These are phyloP conservation scores for Silene coronaria DNA, from an alignment of 179 eudicot species.

Conservation along the genomic window DNA sequence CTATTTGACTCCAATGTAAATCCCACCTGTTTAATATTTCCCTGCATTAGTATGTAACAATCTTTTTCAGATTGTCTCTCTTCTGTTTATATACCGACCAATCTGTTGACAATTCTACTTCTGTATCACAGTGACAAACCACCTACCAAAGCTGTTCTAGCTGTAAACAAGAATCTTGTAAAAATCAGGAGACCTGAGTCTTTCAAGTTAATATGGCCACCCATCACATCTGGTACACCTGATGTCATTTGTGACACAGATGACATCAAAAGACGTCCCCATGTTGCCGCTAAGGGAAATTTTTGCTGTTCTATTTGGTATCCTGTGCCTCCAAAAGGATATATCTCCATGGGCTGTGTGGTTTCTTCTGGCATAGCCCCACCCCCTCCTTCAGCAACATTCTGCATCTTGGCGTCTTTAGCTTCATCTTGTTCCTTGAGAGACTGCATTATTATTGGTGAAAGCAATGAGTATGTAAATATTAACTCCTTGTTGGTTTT, in stretches of 20 bases:
- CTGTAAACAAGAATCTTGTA: constrained; percentile 83
- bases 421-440: constrained; percentile 78
- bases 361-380: constrained; percentile 68
- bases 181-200: constrained; percentile 81
- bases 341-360: constrained; percentile 91
- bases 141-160: constrained; percentile 86
- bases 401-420: constrained; percentile 69
- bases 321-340: constrained; percentile 91
- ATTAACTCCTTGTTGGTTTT: background rate
- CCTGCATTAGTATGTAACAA: background rate
- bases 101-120: constrained; percentile 3
- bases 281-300: constrained; percentile 16
- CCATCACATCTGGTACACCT: constrained; percentile 27
- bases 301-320: constrained; percentile 77
- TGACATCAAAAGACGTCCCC: constrained; percentile 19
- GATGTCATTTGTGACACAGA: constrained; percentile 30
- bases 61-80: background rate
- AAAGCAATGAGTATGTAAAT: constrained; percentile 47
- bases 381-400: constrained; percentile 72
- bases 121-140: constrained; percentile 73
- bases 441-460: constrained; percentile 63
- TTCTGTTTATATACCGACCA: background rate
- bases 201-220: constrained; percentile 78
- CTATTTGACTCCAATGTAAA: constrained; percentile 88
- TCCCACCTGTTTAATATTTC: constrained; percentile 10